Evolutionary conservation across 352 stramenopile species (phyloP).

Genomic region (Pythium phragmiticola): DNA sequence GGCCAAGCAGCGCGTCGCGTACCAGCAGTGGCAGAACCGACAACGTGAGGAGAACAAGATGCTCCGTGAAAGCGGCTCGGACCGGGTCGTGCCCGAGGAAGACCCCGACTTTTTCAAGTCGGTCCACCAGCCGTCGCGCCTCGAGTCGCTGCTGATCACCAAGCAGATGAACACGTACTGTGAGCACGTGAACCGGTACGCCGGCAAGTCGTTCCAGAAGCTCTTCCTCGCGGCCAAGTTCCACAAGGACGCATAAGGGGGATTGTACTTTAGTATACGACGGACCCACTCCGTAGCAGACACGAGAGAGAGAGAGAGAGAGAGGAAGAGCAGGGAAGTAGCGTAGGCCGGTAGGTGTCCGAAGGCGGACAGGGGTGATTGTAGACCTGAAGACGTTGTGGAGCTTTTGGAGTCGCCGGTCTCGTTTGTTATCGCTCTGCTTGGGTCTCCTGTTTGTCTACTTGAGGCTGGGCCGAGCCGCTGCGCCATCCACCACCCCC

Average conservation of each 20-base stretch:
- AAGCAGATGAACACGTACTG: slow-evolving; percentile 94
- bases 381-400: slow-evolving; percentile 13
- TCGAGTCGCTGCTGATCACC: slow-evolving; percentile 88
- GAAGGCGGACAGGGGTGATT: background rate
- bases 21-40: slow-evolving; percentile 85
- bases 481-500: background rate
- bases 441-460: background rate
- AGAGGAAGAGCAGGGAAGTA: background rate
- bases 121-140: slow-evolving; percentile 82
- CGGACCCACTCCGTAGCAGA: background rate
- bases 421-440: background rate
- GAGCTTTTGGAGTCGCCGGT: background rate
- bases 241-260: slow-evolving; percentile 73
- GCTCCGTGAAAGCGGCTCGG: slow-evolving; percentile 67
- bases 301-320: background rate
- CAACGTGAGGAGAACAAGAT: slow-evolving; percentile 89
- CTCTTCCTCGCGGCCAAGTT: slow-evolving; percentile 89
- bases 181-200: slow-evolving; percentile 91
- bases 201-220: slow-evolving; percentile 90
- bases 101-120: slow-evolving; percentile 87
- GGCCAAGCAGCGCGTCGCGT: slow-evolving; percentile 80
- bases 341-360: background rate
- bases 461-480: slow-evolving; percentile 8
- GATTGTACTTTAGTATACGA: slow-evolving; percentile 24
- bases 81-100: slow-evolving; percentile 75